Percentiles rank a stretch among this genome's conserved stretches.
Evolutionary conservation across 768 basidiomycete genomes (phyloP).

Genomic region (Termitomyces sp.): DNA sequence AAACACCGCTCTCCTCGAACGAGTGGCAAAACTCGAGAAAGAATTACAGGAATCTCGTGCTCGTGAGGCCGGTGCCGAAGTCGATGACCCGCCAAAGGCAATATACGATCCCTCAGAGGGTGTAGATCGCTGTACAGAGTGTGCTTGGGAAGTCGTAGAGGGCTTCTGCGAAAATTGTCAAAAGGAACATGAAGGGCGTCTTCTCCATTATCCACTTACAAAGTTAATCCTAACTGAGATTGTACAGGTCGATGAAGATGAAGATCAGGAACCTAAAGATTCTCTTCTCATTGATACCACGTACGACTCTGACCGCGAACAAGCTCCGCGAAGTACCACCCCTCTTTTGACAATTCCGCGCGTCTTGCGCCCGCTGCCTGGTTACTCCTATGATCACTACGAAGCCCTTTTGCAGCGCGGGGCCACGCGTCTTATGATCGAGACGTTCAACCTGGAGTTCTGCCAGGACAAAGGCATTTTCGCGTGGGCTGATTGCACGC

Average conservation of each 20-base stretch:
- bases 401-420: slow-evolving; percentile 26
- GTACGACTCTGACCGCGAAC: slow-evolving; percentile 21
- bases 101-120: slow-evolving; percentile 20
- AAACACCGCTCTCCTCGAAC: too few species aligned
- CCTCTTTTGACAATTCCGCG: slow-evolving; percentile 20
- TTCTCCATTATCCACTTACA: neutral
- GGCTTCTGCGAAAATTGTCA: slow-evolving; percentile 24
- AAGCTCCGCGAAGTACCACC: slow-evolving; percentile 25
- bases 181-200: slow-evolving; percentile 9
- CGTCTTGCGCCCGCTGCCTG: slow-evolving; percentile 1
- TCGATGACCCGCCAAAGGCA: slow-evolving; percentile 19
- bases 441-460: slow-evolving; percentile 31
- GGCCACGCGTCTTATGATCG: slow-evolving; percentile 34
- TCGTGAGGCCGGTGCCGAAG: too few species aligned
- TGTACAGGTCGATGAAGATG: neutral
- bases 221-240: neutral
- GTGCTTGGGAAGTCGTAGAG: slow-evolving; percentile 28
- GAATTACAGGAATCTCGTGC: too few species aligned
- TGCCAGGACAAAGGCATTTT: slow-evolving; percentile 26
- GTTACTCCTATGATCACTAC: slow-evolving; percentile 21
- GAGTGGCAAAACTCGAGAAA: neutral
- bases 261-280: neutral
- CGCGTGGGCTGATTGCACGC: slow-evolving; percentile 27
- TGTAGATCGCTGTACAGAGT: slow-evolving; percentile 23
- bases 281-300: slow-evolving; percentile 17